Evolutionary conservation across 2,329 filamentous ascomycete genomes (phyloP), one percentile per base, ranked within the genome.

Genomic region (Alternaria novae-zelandiae): DNA sequence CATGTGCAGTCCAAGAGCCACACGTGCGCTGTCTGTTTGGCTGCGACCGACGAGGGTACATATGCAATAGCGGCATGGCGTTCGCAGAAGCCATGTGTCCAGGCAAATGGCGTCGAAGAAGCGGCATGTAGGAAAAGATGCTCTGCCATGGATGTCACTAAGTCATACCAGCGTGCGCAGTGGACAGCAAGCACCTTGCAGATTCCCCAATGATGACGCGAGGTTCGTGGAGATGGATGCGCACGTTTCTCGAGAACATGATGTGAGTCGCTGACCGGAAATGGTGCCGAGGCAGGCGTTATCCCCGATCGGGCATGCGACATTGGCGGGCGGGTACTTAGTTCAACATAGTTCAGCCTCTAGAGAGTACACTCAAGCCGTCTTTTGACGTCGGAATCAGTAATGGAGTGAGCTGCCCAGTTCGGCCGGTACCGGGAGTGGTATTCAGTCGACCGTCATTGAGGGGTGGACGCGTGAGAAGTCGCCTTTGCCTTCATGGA

Each of bases 251-350:
- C 9, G 12, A 28, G 49, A 43, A 41, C 17, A 15, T 26, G 41
- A 21, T 45, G 64, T 73, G 66, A 71, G 66, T 73, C 66, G 69
- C 55, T 64, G 61, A 28, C 26, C 20, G 61, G 49, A 57, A 36
- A 53, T 56, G 8, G 45, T 53, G 51, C 45, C 54, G 51, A 55
- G 57, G 50, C 32, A 23, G 36, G 54, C 62, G 47, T 30, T 54
- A 61, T 66, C 23, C 66, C 55, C 6, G 23, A 57, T 62, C 26
- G n/a, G 69, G 65, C 53, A 21, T 28, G 13, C 49, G 30, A 30
- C 49, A 51, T 51, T 28, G 20, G 49, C 12, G 26, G 47, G n/a
- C 11, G 47, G 47, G n/a, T 30, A 32, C 49, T 36, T 36, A 9
- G 3, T 4, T n/a, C 21, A 28, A 51, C 17, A 51, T 23, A 23